Evolutionary conservation across 2,329 filamentous ascomycete genomes (phyloP).

Genomic region (Fusarium citri): DNA sequence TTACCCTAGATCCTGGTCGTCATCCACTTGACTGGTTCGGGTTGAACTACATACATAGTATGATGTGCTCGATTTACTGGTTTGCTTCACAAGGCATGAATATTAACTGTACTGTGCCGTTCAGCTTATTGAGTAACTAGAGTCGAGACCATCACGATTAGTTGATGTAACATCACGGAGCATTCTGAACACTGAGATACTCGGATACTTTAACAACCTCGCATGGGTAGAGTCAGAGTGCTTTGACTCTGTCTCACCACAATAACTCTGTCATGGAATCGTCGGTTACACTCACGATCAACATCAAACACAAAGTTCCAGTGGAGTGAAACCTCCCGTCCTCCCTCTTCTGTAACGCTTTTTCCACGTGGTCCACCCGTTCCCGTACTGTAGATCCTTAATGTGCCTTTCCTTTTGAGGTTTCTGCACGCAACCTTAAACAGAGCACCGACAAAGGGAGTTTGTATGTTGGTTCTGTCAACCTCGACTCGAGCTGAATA

Average conservation of each 20-base stretch:
- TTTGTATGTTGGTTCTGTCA: neutral
- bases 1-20: slow-evolving; percentile 10
- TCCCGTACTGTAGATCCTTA: slow-evolving; percentile 24
- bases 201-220: neutral
- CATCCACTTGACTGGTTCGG: slow-evolving; percentile 23
- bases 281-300: slow-evolving; percentile 21
- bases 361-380: slow-evolving; percentile 38
- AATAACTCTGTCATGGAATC: neutral
- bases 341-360: slow-evolving; percentile 11
- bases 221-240: neutral
- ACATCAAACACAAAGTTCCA: slow-evolving; percentile 23
- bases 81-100: slow-evolving; percentile 11
- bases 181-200: neutral
- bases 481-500: neutral
- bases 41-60: slow-evolving; percentile 8
- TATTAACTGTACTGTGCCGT: neutral
- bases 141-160: slow-evolving; percentile 12
- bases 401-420: slow-evolving; percentile 7
- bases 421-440: slow-evolving; percentile 22
- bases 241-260: neutral
- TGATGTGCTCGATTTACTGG: neutral
- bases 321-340: slow-evolving; percentile 27
- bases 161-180: slow-evolving; percentile 18
- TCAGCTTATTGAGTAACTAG: slow-evolving; percentile 4
- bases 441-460: neutral